phyloP scores from a whole-genome alignment of 352 stramenopile species.

The Phytophthora tubulina region DNA sequence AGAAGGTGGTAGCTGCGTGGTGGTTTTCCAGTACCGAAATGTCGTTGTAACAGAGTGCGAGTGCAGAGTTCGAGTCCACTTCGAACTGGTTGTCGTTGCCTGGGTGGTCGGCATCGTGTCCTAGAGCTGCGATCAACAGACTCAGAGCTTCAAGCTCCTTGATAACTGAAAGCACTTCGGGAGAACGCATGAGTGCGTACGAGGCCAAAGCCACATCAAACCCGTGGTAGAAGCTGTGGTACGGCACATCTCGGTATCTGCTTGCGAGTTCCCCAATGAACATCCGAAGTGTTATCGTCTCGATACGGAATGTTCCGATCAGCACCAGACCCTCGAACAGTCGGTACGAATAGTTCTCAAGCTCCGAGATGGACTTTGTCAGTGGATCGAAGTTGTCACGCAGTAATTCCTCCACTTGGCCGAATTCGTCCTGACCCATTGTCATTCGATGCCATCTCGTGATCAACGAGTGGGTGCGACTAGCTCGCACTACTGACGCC shows the following conservation, averaged over 20 bases:
- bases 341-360: slow-evolving; percentile 66
- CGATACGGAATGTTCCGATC: slow-evolving; percentile 75
- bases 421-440: slow-evolving; percentile 45
- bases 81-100: slow-evolving; percentile 93
- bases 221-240: slow-evolving; percentile 90
- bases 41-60: slow-evolving; percentile 92
- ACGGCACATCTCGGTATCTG: slow-evolving; percentile 77
- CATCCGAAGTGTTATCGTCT: slow-evolving; percentile 47
- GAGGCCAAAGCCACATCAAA: slow-evolving; percentile 80
- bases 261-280: slow-evolving; percentile 69
- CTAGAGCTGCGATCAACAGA: slow-evolving; percentile 81
- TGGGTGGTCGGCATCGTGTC: slow-evolving; percentile 90
- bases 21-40: slow-evolving; percentile 91
- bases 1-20: slow-evolving; percentile 83
- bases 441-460: slow-evolving; percentile 71
- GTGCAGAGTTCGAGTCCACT: slow-evolving; percentile 73
- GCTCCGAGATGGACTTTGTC: slow-evolving; percentile 61
- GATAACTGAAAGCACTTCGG: slow-evolving; percentile 66
- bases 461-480: slow-evolving; percentile 62
- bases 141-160: slow-evolving; percentile 82
- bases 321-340: slow-evolving; percentile 73
- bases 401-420: slow-evolving; percentile 57
- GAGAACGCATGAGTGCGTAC: slow-evolving; percentile 70
- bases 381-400: slow-evolving; percentile 67
- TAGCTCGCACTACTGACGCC: slow-evolving; percentile 52